phyloP scores from a whole-genome alignment of 768 basidiomycete species.

The Amanita phalloides region DNA sequence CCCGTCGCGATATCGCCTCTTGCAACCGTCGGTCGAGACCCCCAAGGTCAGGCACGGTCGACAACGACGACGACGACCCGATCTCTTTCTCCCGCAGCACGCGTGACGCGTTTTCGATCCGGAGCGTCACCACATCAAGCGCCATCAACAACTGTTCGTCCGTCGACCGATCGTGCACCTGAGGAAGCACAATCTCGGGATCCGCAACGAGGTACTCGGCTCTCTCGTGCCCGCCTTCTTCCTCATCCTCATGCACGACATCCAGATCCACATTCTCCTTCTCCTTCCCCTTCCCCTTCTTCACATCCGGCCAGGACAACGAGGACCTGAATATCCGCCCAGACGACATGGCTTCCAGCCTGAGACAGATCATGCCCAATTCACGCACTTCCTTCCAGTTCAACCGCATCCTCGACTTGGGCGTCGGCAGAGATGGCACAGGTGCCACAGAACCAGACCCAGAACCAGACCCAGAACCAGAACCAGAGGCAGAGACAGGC shows the following conservation, averaged over 20 bases:
- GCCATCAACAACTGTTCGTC: conserved; percentile 65
- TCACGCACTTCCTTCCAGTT: conserved; percentile 66
- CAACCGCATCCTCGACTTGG: conserved; percentile 44
- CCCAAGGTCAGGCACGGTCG: background rate
- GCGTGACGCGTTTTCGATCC: conserved; percentile 24
- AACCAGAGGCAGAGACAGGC: no score
- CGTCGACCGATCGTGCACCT: conserved; percentile 55
- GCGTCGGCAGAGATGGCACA: no score
- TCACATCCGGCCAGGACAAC: conserved; percentile 14
- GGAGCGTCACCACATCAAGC: conserved; percentile 64
- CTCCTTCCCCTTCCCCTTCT: background rate
- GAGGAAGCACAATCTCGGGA: conserved; percentile 54
- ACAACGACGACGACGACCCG: no score
- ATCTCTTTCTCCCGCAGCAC: no score
- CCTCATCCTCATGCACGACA: conserved; percentile 3
- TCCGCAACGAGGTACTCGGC: conserved; percentile 42
- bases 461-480: no score
- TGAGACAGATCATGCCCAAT: conserved; percentile 61
- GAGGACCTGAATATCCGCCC: conserved; percentile 44
- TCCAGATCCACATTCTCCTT: background rate
- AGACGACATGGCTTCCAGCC: conserved; percentile 68
- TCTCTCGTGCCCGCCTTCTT: conserved; percentile 18
- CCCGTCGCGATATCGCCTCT: background rate
- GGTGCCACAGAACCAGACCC: no score
- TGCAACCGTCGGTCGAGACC: background rate